Evolutionary conservation across 140 eudicot species (phyloP).

Genomic region (Erigeron philadelphicus): DNA sequence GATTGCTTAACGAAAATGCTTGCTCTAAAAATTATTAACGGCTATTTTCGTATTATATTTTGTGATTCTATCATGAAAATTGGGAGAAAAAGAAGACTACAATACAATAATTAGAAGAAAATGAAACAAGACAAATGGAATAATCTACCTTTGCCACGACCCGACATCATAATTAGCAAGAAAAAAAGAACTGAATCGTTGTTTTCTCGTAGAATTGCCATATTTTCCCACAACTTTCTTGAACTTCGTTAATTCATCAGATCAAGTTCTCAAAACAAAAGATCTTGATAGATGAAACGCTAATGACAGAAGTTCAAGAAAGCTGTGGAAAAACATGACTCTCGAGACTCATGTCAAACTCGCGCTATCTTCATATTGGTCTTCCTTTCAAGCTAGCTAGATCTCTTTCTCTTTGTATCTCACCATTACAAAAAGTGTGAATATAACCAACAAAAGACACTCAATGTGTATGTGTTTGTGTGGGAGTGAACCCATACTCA

Average conservation of each 20-base stretch:
- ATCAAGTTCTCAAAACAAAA: background rate
- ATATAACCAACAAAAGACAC: constrained; percentile 9
- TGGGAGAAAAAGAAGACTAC: background rate
- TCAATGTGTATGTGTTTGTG: background rate
- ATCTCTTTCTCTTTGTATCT: background rate
- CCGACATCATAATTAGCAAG: background rate
- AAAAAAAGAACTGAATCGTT: too few species aligned
- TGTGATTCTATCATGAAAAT: background rate
- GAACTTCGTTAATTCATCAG: constrained; percentile 20
- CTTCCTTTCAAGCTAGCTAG: background rate
- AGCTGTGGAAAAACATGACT: constrained; percentile 34
- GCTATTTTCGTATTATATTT: background rate
- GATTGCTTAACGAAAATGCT: too few species aligned
- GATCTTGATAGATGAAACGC: background rate
- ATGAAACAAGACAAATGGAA: background rate
- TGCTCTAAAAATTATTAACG: too few species aligned
- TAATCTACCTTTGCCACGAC: constrained; percentile 5
- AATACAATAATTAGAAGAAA: background rate
- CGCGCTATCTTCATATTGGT: background rate
- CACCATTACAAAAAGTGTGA: constrained; percentile 17
- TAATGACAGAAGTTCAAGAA: constrained; percentile 25
- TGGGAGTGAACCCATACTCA: constrained; percentile 19
- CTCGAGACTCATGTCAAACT: constrained; percentile 16
- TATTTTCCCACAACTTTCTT: constrained; percentile 31
- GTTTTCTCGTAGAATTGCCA: constrained; percentile 25